Base-by-base conservation (phyloP, 2,329 filamentous ascomycete genomes). In the Tympanopsis confertula region DNA sequence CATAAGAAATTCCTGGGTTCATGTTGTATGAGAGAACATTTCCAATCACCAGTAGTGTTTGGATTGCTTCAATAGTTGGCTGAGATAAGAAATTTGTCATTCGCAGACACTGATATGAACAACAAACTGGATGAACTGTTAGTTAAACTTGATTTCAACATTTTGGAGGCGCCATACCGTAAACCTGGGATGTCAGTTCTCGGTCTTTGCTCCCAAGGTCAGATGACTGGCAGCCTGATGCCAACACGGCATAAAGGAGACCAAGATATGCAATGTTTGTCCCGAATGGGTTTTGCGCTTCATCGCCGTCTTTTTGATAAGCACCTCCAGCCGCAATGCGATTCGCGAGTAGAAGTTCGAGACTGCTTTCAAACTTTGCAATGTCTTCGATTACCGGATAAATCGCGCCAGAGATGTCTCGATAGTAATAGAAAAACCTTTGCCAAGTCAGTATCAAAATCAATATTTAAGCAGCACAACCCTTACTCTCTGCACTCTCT, bases 1-100 rank as follows among this genome's bases (percentile, higher is more conserved):
- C 71, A 61, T 77, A 79, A 4, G 74, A 71, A 14, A 76, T 74
- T 2, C 74, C 74, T 5, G 74, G 74, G 41, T 78, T 79, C 71
- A 75, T 75, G 44, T 74, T 75, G 49, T 75, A 74, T 1, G 71
- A 72, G 20, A 75, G 60, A 18, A 74, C 74, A 46, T 78, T 77
- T 36, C 72, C 71, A 20, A 79, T 73, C 12, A 78, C 70, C 3
- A 78, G 54, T 17, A 78, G 59, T 0, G 73, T 74, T 48, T 79
- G 72, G 26, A 79, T 75, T 30, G 68, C 74, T 43, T 78, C 71
- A 24, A 78, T 56, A 3, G 68, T 73, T 19, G 74, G 69, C 41
- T 75, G 69, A 0, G 74, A 78, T 5, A 79, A 50, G 49, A 78
- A 79, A 44, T 79, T 79, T 18, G 70, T 74, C 54, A 77, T 73